phyloP scores from a whole-genome alignment of 768 basidiomycete species.

The Pleurotus tuber-regium region DNA sequence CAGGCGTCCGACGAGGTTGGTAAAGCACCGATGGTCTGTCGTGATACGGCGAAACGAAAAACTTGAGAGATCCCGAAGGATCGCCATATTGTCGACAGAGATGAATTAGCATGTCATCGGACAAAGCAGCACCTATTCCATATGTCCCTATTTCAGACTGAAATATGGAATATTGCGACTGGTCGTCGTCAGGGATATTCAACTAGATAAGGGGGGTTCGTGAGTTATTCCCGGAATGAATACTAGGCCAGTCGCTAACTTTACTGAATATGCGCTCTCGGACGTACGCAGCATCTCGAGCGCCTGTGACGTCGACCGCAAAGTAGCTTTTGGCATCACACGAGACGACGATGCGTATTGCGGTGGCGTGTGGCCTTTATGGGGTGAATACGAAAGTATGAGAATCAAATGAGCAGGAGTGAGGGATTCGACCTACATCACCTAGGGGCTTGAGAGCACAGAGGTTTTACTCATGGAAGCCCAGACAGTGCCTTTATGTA shows the following conservation, averaged over 20 bases:
- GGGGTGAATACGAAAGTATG: neutral
- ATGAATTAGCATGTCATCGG: constrained; percentile 36
- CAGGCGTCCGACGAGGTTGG: constrained; percentile 5
- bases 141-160: constrained; percentile 47
- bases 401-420: neutral
- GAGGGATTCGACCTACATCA: constrained; percentile 4
- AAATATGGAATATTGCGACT: constrained; percentile 40
- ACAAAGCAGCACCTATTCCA: constrained; percentile 38
- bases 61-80: constrained; percentile 46
- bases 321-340: constrained; percentile 49
- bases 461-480: neutral
- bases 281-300: constrained; percentile 40
- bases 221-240: neutral
- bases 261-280: constrained; percentile 45
- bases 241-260: constrained; percentile 22
- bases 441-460: constrained; percentile 1
- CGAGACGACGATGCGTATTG: constrained; percentile 44
- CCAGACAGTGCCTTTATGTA: constrained; percentile 5
- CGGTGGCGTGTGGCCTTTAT: neutral
- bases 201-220: constrained; percentile 25
- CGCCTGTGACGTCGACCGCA: constrained; percentile 47
- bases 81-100: constrained; percentile 44
- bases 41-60: constrained; percentile 46
- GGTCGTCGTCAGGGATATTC: constrained; percentile 39
- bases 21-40: constrained; percentile 32